Evolutionary conservation across 179 eudicot species (phyloP), one percentile per base, ranked within the genome.

Genomic region (Dionaea muscipula): DNA sequence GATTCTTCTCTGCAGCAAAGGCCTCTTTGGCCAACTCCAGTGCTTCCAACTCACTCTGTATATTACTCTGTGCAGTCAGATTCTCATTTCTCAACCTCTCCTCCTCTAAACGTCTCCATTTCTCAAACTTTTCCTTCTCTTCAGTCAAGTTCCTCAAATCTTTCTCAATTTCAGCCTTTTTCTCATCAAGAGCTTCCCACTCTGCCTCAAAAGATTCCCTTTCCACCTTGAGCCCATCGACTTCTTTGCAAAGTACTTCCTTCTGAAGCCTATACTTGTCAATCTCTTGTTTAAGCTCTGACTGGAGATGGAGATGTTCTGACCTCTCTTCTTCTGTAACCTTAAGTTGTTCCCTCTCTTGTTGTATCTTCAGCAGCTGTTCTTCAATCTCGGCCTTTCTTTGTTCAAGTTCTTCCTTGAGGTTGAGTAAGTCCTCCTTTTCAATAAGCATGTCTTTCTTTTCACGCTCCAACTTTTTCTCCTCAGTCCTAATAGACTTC

Each of bases 111-210:
- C 48, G 65, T 55, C 60, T 76, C 76, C 75, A 68, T 50, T 77
- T 80, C 63, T 84, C 91, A 36, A 81, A 61, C 55, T 74, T 81
- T 37, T 71, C 76, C 70, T 72, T 82, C 58, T 82, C 81, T 56
- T 79, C 80, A 21, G 63, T 59, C 51, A 81, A 28, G 66, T 67
- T 58, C 59, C 61, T 77, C 31, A 74, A 45, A 44, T 88, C 89
- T 51, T 56, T 66, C 55, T 68, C 55, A 54, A 73, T 47, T 51
- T 63, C 73, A 40, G 65, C 66, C 62, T 72, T 67, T 56, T 83
- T 87, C 68, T 80, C 93, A 74, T 91, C 96, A 59, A 91, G 79
- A 13, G 64, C 77, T 59, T 91, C 96, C 98, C 98, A 91, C 59
- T 88, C 88, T 63, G 67, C 71, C 79, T 91, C 96, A 70, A 88